Conservation (phyloP, 495 filamentous ascomycete genomes). For the Penicillium paxilli region DNA sequence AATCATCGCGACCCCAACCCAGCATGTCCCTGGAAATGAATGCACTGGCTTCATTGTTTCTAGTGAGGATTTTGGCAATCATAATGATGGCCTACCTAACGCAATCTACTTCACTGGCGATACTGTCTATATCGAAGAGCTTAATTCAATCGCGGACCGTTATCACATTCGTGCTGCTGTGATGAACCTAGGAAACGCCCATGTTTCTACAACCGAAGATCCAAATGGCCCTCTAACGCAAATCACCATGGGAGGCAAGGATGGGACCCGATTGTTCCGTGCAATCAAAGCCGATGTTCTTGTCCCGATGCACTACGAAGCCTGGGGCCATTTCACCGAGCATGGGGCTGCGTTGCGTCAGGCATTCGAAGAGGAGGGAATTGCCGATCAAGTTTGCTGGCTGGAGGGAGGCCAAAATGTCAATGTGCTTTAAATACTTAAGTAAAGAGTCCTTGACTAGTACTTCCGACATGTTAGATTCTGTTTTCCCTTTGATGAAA, state of each 20-base stretch:
- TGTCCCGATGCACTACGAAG: constrained; percentile 56
- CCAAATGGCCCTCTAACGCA: constrained; percentile 22
- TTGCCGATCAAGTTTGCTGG: constrained; percentile 29
- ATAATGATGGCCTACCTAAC: constrained; percentile 41
- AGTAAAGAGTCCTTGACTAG: no score
- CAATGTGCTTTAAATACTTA: neutral
- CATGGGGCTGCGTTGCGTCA: constrained; percentile 18
- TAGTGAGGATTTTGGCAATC: constrained; percentile 36
- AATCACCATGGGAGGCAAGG: constrained; percentile 52
- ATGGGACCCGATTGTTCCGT: constrained; percentile 39
- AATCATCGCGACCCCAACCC: constrained; percentile 45
- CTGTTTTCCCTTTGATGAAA: no score
- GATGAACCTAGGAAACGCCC: constrained; percentile 31
- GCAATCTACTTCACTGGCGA: constrained; percentile 58
- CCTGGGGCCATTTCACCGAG: constrained; percentile 52
- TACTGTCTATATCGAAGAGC: constrained; percentile 51
- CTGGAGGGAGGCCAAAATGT: constrained; percentile 14
- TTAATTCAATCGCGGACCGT: constrained; percentile 23
- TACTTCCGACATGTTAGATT: no score
- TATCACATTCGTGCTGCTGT: constrained; percentile 26
- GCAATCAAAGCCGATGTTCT: constrained; percentile 47
- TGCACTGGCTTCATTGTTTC: constrained; percentile 50
- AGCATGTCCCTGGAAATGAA: constrained; percentile 49
- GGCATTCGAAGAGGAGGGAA: constrained; percentile 27
- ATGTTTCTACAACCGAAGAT: constrained; percentile 25